Evolutionary conservation across 495 filamentous ascomycete genomes (phyloP).

Genomic region (Penicillium tannophilum): DNA sequence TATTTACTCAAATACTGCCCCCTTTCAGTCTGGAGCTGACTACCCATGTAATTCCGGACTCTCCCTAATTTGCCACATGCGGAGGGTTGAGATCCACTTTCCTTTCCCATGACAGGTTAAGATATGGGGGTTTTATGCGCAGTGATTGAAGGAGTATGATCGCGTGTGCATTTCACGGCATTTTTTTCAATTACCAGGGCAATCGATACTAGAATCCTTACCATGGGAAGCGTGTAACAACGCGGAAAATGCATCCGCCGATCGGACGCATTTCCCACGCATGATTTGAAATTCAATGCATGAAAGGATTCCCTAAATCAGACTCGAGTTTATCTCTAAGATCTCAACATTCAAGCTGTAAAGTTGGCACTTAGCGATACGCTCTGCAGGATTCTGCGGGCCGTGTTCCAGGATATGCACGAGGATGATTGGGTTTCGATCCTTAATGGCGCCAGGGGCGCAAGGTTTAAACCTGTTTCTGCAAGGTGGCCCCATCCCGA

Average conservation of each 20-base stretch:
- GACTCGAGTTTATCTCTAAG: background rate
- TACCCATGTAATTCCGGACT: slow-evolving; percentile 2
- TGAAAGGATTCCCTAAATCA: background rate
- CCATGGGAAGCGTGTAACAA: background rate
- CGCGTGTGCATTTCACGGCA: background rate
- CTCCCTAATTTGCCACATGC: slow-evolving; percentile 18
- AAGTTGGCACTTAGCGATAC: background rate
- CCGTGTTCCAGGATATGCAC: slow-evolving; percentile 26
- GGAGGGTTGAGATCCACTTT: slow-evolving; percentile 13
- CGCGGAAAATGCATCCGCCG: background rate
- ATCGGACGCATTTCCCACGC: background rate
- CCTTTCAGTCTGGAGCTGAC: slow-evolving; percentile 1
- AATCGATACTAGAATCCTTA: background rate
- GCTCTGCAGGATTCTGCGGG: slow-evolving; percentile 17
- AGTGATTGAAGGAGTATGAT: background rate
- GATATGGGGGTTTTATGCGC: background rate
- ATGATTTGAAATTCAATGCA: background rate
- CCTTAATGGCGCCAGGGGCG: slow-evolving; percentile 17
- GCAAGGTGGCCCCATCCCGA: background rate
- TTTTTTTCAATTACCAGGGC: background rate
- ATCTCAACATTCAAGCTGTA: background rate
- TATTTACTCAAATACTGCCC: background rate
- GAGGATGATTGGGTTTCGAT: slow-evolving; percentile 7
- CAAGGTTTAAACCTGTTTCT: slow-evolving; percentile 11
- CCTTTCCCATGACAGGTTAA: background rate